Evolutionary conservation across 139 green algal genomes (phyloP), one percentile per base, ranked within the genome.

Genomic region (Chlorella sp.): DNA sequence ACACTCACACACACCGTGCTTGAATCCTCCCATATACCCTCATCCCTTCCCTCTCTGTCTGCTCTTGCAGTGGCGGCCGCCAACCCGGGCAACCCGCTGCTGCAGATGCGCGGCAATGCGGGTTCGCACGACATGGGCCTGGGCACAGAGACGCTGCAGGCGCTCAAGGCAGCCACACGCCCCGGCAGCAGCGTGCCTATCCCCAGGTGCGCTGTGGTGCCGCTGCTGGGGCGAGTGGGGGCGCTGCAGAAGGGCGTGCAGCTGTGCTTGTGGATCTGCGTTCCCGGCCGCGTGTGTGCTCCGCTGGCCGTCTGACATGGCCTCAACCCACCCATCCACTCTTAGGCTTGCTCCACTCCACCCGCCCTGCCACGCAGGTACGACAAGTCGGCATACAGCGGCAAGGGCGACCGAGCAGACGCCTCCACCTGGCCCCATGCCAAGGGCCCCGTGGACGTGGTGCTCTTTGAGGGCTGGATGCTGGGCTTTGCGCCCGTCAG

Each of bases 381-480:
- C 83, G 91, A 99, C 90, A 99, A 99, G 91, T 96, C 94, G 0
- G 89, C 91, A 20, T 91, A 93, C 73, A 81, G 58, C 0, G 97
- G 97, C 3, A 83, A 87, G 26, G 97, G 97, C 36, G 96, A 99
- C 89, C 91, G 97, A 0, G 92, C 93, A 0, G 85, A 90, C 34
- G 69, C 80, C 0, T 84, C 82, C 40, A 81, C 76, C 7, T 97
- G 94, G 94, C 92, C 93, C 4, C 14, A 56, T 7, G 94, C 97
- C 8, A 40, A 84, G n/a, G 94, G 90, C 9, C 94, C 94, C 0
- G 73, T 98, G 70, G 90, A 98, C 36, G 87, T 99, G 20, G 93
- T 99, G 3, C 92, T 99, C 1, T 97, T 99, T 83, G 97, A 99
- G 91, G 97, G 97, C n/a, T 99, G 97, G 97, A 99, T 99, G 96